Evolutionary conservation across 139 green algal genomes (phyloP).

Genomic region (Pycnococcus provasolii): DNA sequence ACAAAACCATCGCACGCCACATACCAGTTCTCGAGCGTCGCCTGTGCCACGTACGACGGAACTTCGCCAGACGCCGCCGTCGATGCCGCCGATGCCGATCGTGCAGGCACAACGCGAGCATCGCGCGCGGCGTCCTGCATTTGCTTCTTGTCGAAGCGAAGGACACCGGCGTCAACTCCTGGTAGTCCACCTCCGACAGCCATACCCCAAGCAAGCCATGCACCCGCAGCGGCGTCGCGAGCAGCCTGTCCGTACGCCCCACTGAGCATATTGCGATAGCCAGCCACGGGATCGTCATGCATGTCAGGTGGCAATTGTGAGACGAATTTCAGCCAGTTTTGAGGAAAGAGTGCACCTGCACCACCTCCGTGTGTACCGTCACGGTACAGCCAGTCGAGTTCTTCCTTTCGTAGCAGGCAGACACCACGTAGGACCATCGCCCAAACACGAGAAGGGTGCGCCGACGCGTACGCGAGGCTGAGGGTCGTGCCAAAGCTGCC

Average conservation of each 20-base stretch:
- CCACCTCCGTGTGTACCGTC: slow-evolving; percentile 1
- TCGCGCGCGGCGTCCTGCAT: slow-evolving; percentile 2
- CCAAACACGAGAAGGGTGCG: slow-evolving; percentile 34
- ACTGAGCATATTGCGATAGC: too few relatives aligned
- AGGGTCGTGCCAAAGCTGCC: slow-evolving; percentile 58
- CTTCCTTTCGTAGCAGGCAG: slow-evolving; percentile 50
- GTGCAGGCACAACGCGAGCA: too few relatives aligned
- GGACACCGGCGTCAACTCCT: background rate
- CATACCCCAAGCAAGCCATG: background rate
- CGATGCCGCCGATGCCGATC: too few relatives aligned
- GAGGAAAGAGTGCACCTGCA: background rate
- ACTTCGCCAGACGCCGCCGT: background rate
- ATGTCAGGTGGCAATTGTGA: background rate
- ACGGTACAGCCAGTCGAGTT: slow-evolving; percentile 60
- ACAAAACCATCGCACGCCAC: slow-evolving; percentile 42
- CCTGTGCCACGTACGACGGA: slow-evolving; percentile 28
- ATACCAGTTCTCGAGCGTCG: slow-evolving; percentile 52
- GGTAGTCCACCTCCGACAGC: background rate
- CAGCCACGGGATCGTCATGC: too few relatives aligned
- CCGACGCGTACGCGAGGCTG: slow-evolving; percentile 48
- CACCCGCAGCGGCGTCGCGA: background rate
- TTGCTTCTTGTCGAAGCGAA: slow-evolving; percentile 12
- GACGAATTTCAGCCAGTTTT: background rate
- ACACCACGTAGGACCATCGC: slow-evolving; percentile 52
- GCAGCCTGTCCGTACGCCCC: background rate